phyloP scores from a whole-genome alignment of 768 basidiomycete species.

The Rossbeevera mucosa region DNA sequence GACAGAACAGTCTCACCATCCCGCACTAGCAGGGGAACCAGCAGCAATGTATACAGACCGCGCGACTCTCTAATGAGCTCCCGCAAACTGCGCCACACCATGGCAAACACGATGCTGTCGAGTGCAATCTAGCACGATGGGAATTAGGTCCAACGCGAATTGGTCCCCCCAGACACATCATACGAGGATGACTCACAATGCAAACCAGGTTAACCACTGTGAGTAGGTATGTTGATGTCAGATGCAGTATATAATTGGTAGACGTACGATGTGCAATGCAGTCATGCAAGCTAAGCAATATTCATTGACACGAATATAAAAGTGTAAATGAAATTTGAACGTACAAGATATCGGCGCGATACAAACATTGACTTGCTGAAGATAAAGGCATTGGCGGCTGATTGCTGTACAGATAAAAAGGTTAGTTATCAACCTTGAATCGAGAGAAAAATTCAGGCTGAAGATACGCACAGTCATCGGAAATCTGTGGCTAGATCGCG shows the following conservation, averaged over 20 bases:
- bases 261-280: slow-evolving; percentile 6
- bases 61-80: background rate
- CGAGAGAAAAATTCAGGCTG: background rate
- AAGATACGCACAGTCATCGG: background rate
- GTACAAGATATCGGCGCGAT: background rate
- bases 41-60: background rate
- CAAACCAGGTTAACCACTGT: slow-evolving; percentile 10
- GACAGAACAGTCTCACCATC: background rate
- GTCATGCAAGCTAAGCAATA: too few relatives aligned
- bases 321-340: background rate
- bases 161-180: background rate
- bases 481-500: background rate
- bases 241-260: background rate
- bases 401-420: background rate
- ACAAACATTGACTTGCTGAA: background rate
- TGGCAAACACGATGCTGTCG: slow-evolving; percentile 5
- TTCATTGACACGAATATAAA: background rate
- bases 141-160: background rate
- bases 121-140: background rate
- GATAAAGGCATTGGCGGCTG: too few relatives aligned
- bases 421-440: background rate
- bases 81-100: slow-evolving; percentile 3
- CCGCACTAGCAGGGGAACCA: slow-evolving; percentile 4
- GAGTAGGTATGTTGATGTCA: background rate
- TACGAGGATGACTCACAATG: background rate